Base-by-base conservation (phyloP, 768 basidiomycete species). In the Suillus subluteus region DNA sequence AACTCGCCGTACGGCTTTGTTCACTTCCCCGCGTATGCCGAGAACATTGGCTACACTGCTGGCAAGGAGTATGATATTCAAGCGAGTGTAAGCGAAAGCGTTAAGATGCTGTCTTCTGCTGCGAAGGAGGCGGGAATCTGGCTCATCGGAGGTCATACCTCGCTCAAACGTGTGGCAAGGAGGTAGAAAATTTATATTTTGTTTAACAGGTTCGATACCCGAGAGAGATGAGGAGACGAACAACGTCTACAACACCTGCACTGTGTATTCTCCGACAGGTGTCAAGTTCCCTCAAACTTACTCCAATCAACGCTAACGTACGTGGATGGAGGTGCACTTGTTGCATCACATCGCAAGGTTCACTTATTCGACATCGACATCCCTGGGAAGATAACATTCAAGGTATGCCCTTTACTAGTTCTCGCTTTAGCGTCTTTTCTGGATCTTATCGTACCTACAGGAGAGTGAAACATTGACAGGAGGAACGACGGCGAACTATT, bases 291-390 rank as follows among this genome's bases (percentile, higher is more conserved):
- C 56, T 63, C 1, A 18, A 23, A 12, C 5, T 62, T 9, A 16
- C n/a, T 26, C 13, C 26, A 30, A 52, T 58, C 35, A 44, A 6
- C 43, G 12, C 52, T 67, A 21, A 40, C 41, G 30, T 59, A 38
- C 67, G 16, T 11, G n/a, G 16, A 35, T 55, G 5, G 66, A 94
- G 96, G 96, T 32, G 88, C 94, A 63, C 84, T 99, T 32, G 86
- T 99, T 16, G 91, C 91, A 0, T 87, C 86, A 46, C 95, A 99
- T 79, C 90, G 97, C 63, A 99, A 99, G 78, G 86, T 99, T 2
- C 98, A 99, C 74, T 82, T 99, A 6, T 99, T 99, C 78, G 97
- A 99, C 75, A 98, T 99, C 68, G 95, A 99, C 73, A 97, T 99
- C 62, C 92, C 92, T 0, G 95, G 94, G 18, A 90, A 93, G 75